Conservation (phyloP, 1,284 basidiomycete genomes). For the Phellinidium pouzarii region DNA sequence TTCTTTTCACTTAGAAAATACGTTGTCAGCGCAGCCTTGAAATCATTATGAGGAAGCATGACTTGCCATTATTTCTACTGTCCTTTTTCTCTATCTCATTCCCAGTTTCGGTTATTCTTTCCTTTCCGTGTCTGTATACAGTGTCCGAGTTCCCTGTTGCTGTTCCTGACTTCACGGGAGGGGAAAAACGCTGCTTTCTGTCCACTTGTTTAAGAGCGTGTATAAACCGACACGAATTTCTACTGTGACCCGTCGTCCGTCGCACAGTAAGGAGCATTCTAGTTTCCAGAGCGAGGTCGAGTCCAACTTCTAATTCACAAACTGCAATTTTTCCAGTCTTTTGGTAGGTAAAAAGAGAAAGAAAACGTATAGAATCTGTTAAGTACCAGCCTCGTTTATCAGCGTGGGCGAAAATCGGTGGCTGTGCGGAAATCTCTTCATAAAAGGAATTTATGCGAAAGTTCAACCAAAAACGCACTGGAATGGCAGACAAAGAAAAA, state of each 20-base stretch:
- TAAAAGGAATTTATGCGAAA: not conserved
- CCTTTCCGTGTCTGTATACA: not conserved
- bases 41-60: too few species aligned
- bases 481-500: not conserved
- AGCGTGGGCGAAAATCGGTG: not conserved
- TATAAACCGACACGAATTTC: not conserved
- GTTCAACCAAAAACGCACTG: not conserved
- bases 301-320: not conserved
- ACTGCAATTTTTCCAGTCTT: too few species aligned
- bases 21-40: not conserved
- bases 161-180: not conserved
- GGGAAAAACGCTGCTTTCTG: not conserved
- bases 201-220: conserved; percentile 9
- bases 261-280: conserved; percentile 9
- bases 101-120: not conserved
- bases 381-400: too few species aligned
- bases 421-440: not conserved
- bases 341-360: too few species aligned
- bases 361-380: too few species aligned
- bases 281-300: not conserved
- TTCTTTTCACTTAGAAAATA: conserved; percentile 35
- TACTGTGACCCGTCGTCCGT: not conserved
- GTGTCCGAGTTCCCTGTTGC: not conserved
- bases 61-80: not conserved
- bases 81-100: not conserved